Conservation (phyloP, 352 stramenopile species). For the Phytophthora pisi region DNA sequence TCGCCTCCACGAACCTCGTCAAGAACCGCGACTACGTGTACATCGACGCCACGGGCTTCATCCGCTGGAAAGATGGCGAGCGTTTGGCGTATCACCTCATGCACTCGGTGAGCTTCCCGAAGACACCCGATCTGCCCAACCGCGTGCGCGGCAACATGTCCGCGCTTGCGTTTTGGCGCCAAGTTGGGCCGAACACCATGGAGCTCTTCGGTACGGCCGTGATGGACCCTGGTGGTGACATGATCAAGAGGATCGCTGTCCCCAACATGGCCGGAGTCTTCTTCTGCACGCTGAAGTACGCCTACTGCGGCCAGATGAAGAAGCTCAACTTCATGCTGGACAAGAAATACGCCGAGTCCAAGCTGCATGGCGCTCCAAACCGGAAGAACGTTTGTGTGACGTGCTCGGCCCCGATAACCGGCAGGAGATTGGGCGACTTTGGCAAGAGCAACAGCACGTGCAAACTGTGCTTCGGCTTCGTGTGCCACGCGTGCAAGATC, state of each 20-base stretch:
- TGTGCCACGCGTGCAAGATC: constrained; percentile 46
- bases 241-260: constrained; percentile 38
- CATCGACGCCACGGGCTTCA: constrained; percentile 37
- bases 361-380: constrained; percentile 22
- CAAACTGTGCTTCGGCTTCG: constrained; percentile 41
- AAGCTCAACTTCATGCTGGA: constrained; percentile 47
- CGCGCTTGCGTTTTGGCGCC: constrained; percentile 47
- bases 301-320: constrained; percentile 43
- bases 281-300: constrained; percentile 36
- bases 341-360: constrained; percentile 37
- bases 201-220: constrained; percentile 49
- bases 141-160: constrained; percentile 56
- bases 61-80: constrained; percentile 30
- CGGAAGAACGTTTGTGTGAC: constrained; percentile 37
- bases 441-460: constrained; percentile 34
- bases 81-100: constrained; percentile 42
- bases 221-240: constrained; percentile 36
- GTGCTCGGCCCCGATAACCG: constrained; percentile 23
- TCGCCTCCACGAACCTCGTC: constrained; percentile 42
- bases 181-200: constrained; percentile 45
- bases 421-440: constrained; percentile 27
- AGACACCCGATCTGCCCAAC: constrained; percentile 45
- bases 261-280: constrained; percentile 33
- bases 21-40: constrained; percentile 46
- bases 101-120: constrained; percentile 42